Conservation (phyloP, 129 eudicot species). For the Logfia minima region DNA sequence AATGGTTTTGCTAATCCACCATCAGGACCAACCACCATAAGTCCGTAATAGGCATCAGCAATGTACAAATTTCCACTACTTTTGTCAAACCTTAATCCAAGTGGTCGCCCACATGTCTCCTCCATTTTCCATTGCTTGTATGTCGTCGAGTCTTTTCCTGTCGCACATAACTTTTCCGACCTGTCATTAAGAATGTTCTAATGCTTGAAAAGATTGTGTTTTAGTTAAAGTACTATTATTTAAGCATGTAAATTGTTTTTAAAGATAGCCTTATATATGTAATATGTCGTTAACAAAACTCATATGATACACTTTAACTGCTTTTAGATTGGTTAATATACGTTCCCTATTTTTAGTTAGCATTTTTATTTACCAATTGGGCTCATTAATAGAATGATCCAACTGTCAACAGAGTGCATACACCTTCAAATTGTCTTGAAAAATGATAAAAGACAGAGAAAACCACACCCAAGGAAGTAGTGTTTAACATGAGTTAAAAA, state of each 20-base stretch:
- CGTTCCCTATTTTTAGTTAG: too few relatives aligned
- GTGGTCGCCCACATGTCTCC: constrained; percentile 76
- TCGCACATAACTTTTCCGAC: constrained; percentile 70
- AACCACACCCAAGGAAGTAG: neutral
- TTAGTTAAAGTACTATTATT: neutral
- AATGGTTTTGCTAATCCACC: constrained; percentile 86
- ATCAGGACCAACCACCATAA: constrained; percentile 75
- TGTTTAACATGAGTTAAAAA: too few relatives aligned
- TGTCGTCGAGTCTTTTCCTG: constrained; percentile 74
- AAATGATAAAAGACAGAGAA: neutral
- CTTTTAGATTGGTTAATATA: too few relatives aligned
- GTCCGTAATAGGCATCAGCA: constrained; percentile 91
- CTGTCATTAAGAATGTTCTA: constrained; percentile 27
- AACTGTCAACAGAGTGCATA: neutral
- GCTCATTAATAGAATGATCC: neutral
- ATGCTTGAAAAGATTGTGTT: neutral
- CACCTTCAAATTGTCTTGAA: neutral
- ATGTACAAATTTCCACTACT: constrained; percentile 71
- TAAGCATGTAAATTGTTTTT: neutral
- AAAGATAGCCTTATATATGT: too few relatives aligned
- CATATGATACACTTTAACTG: too few relatives aligned
- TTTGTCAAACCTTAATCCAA: constrained; percentile 79
- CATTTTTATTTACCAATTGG: neutral
- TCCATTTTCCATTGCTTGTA: constrained; percentile 82
- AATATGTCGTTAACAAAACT: too few relatives aligned